A percentile compares a stretch with the other conserved stretches of the same genome.
phyloP scores from a whole-genome alignment of 1,284 basidiomycete species.

The Ceratobasidium sp. region DNA sequence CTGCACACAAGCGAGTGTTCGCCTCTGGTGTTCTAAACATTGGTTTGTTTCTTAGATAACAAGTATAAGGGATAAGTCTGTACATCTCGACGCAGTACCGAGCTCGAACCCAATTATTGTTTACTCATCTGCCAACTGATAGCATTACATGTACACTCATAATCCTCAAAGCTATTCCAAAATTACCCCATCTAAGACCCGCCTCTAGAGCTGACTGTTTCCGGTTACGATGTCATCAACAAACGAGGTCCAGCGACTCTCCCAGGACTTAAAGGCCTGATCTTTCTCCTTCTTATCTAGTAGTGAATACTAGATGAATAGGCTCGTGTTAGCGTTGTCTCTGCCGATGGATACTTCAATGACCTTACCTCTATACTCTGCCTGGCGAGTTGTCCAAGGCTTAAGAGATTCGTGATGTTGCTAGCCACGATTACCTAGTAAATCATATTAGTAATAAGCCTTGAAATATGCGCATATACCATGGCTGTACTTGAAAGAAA shows the following conservation, averaged over 20 bases:
- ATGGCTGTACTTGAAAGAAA: conserved; percentile 51
- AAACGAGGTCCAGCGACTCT: conserved; percentile 68
- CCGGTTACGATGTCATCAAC: conserved; percentile 60
- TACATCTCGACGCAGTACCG: no score
- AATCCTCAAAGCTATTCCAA: no score
- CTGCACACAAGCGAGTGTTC: no score
- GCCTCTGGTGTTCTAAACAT: no score
- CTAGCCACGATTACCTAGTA: conserved; percentile 49
- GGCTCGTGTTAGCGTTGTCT: background rate
- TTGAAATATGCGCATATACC: background rate
- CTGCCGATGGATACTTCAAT: background rate
- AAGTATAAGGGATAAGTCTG: no score
- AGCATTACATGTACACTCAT: no score
- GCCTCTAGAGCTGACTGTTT: no score
- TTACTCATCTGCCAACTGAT: no score
- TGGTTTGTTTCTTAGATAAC: no score
- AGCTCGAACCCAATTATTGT: no score
- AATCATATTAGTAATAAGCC: background rate
- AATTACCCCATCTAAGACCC: no score
- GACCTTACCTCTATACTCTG: conserved; percentile 72
- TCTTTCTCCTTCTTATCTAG: conserved; percentile 66
- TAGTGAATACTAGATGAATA: conserved; percentile 66
- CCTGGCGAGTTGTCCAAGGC: conserved; percentile 71
- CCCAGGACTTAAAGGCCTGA: conserved; percentile 65
- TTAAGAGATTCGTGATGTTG: conserved; percentile 62